Evolutionary conservation across 768 basidiomycete species (phyloP).

Genomic region (Boletus rubropictus): DNA sequence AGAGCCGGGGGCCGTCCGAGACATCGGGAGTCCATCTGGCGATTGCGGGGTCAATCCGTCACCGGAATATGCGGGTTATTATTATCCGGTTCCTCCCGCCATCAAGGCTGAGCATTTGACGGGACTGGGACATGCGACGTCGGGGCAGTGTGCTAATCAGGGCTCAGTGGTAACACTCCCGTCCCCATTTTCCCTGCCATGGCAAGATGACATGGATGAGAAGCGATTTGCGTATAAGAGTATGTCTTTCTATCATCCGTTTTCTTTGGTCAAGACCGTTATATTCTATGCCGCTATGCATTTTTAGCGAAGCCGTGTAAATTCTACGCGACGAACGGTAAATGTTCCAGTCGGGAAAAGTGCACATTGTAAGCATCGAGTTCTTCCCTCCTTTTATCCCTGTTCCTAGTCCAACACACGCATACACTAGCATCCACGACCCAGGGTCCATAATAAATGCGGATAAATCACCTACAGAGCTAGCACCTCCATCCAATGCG

Average conservation of each 20-base stretch:
- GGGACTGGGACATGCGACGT: slow-evolving; percentile 7
- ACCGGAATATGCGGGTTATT: slow-evolving; percentile 6
- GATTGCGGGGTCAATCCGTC: slow-evolving; percentile 11
- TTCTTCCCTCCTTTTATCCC: background rate
- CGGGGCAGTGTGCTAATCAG: slow-evolving; percentile 4
- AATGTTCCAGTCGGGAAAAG: slow-evolving; percentile 47
- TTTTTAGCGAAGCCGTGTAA: slow-evolving; percentile 54
- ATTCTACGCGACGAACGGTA: slow-evolving; percentile 41
- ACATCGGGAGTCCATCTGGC: slow-evolving; percentile 4
- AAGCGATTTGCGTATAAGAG: slow-evolving; percentile 28
- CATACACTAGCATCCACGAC: slow-evolving; percentile 41
- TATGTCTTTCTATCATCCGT: slow-evolving; percentile 12
- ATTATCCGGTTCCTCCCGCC: slow-evolving; percentile 14
- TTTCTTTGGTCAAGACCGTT: background rate
- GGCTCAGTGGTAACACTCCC: slow-evolving; percentile 1
- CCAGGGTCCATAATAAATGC: slow-evolving; percentile 6
- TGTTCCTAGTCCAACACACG: background rate
- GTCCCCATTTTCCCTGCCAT: background rate
- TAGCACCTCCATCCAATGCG: slow-evolving; percentile 2
- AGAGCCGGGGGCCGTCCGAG: slow-evolving; percentile 1
- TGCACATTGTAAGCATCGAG: slow-evolving; percentile 52
- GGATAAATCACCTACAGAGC: background rate
- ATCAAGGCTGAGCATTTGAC: slow-evolving; percentile 6
- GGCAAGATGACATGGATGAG: slow-evolving; percentile 16
- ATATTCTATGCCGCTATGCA: background rate